Conservation (phyloP, 371 early-diverging fungal species). For the Mortierella sp. region DNA sequence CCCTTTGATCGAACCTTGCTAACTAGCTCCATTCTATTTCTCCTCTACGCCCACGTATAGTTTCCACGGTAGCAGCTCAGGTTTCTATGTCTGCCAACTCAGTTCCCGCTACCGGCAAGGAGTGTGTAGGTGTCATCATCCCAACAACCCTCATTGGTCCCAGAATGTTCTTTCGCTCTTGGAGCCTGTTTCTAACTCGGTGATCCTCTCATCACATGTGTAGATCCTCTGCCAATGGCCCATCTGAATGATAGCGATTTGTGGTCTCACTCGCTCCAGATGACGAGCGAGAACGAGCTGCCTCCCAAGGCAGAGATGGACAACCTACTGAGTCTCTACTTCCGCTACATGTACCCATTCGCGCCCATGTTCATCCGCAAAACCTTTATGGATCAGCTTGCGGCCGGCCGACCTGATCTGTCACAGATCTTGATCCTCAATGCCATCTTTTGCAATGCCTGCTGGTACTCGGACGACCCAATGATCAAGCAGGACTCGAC, state of each 20-base stretch:
- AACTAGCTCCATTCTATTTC: neutral
- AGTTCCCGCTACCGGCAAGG: conserved; percentile 54
- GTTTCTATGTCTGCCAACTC: conserved; percentile 55
- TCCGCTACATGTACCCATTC: conserved; percentile 55
- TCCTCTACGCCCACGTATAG: conserved; percentile 6
- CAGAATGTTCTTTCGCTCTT: neutral
- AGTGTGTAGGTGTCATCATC: conserved; percentile 34
- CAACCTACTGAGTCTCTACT: conserved; percentile 39
- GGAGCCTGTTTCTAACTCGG: neutral
- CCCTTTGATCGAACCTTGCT: neutral
- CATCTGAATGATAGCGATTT: conserved; percentile 53
- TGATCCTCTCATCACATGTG: neutral
- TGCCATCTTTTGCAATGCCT: conserved; percentile 54
- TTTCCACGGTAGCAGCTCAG: conserved; percentile 53
- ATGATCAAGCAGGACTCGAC: conserved; percentile 46
- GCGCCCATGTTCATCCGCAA: conserved; percentile 54
- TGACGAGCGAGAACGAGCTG: conserved; percentile 53
- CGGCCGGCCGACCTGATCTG: conserved; percentile 41
- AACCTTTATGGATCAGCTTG: conserved; percentile 34
- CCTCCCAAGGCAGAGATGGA: conserved; percentile 48
- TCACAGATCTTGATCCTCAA: conserved; percentile 52
- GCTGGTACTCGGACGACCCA: conserved; percentile 54
- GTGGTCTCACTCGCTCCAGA: conserved; percentile 53
- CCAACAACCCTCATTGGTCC: neutral
- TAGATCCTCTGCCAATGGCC: conserved; percentile 53